Base-by-base conservation (phyloP, 768 basidiomycete species). In the Tephrocybe sp. region DNA sequence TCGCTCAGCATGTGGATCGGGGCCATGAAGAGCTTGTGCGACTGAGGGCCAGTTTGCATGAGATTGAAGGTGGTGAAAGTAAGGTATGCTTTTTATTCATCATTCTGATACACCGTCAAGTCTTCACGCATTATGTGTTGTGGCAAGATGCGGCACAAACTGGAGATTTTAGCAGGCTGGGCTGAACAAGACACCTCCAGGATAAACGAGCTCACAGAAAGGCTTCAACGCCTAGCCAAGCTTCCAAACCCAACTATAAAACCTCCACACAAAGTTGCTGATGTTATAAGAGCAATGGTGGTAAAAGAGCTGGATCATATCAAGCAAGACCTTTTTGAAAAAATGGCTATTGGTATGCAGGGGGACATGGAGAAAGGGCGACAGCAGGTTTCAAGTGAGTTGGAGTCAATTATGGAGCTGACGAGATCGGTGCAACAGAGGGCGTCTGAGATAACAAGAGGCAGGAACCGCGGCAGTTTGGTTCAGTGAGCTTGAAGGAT, bases 51-150 rank as follows among this genome's bases (percentile, higher is more conserved):
- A 50, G 47, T 18, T 45, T 50, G 13, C n/a, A 12, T 15, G 25
- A 50, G 3, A 6, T 55, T 7, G 49, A 55, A n/a, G n/a, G 19
- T 12, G 8, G 23, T 19, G 34, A 47, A 22, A 12, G 6, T 5
- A 45, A 55, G 49, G 54, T 47, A 24, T 24, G 33, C n/a, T n/a
- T n/a, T 18, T 7, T 25, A n/a, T 19, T 38, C 25, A 16, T 18
- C 4, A 2, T 22, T 34, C 22, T 19, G 10, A 18, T 18, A 5
- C 2, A 4, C 3, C 24, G 27, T 18, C 4, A 15, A 4, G 16
- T 34, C 23, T n/a, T 25, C 15, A 19, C 36, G 13, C 12, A 33
- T 7, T 1, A 6, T 27, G n/a, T 39, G 4, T 24, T 15, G 19
- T 19, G 11, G 7, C 22, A 54, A 34, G 53, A 54, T 47, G 44